Conservation (phyloP, 176 grass and related monocot genomes). For the Bromus sterilis region DNA sequence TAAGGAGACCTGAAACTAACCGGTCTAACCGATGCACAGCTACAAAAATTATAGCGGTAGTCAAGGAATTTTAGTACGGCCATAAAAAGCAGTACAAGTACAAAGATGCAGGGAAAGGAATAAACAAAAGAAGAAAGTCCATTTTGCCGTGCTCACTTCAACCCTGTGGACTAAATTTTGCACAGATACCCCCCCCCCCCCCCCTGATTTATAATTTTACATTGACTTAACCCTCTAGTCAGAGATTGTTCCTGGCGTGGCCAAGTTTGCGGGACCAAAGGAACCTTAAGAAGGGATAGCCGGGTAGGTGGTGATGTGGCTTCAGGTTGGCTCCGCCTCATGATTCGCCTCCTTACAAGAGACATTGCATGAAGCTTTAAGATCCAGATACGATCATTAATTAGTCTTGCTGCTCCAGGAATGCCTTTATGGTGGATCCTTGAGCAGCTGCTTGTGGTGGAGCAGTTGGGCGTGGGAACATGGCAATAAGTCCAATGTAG, state of each 20-base stretch:
- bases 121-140: neutral
- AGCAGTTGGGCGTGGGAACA: neutral
- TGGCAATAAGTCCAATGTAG: neutral
- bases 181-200: neutral
- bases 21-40: conserved; percentile 91
- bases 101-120: neutral
- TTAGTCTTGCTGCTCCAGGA: neutral
- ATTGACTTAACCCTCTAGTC: neutral
- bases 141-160: neutral
- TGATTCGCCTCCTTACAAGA: neutral
- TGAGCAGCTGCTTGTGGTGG: neutral
- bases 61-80: conserved; percentile 47
- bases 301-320: neutral
- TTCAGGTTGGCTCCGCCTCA: neutral
- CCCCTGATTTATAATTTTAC: neutral
- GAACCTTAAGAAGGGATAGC: neutral
- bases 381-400: neutral
- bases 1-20: conserved; percentile 97
- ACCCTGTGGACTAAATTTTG: neutral
- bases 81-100: neutral
- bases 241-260: neutral
- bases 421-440: neutral
- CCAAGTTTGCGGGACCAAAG: neutral
- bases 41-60: conserved; percentile 49
- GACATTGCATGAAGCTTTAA: neutral